Evolutionary conservation across 768 basidiomycete species (phyloP), one percentile per base, ranked within the genome.

Genomic region (Paxillus ammoniavirescens): DNA sequence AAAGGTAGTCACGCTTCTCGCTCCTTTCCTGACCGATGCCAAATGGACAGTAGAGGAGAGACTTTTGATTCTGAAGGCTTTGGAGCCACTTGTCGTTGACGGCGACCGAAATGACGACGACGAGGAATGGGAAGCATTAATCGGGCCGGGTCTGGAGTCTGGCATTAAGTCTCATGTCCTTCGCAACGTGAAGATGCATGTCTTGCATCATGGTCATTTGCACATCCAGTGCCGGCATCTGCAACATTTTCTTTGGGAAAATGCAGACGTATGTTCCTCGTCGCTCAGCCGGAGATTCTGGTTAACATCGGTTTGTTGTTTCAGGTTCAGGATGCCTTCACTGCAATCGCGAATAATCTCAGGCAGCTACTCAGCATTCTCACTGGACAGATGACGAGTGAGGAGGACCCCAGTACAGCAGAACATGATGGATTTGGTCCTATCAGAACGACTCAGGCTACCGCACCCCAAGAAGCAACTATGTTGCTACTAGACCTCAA

Each of bases 151-250:
- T 13, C 36, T 61, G 30, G 69, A 67, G 40, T 80, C 86, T 9
- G 92, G 92, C 1, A 88, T 93, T 56, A 79, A 82, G 61, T 73
- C 77, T 9, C 77, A 83, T 44, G 70, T 75, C 0, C 72, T 90
- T 40, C 70, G 71, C 46, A 59, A 55, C 37, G 59, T 82, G 51
- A 69, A 63, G 23, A 49, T 42, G 7, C 50, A 49, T 31, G 48
- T 59, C 9, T 49, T 54, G 30, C 18, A 42, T 41, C 41, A 57
- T 45, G 38, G 50, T 53, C 47, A 50, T 49, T 36, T 48, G 47
- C 14, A 47, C 47, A 37, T 49, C 53, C 61, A 36, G 48, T 67
- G 40, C 72, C 77, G 52, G 65, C 71, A 69, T 38, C 71, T 92
- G 21, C 80, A 88, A 46, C 73, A 75, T 28, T 65, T 79, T 8